phyloP scores from a whole-genome alignment of 2,329 filamentous ascomycete genomes.

The Trichophyton equinum region DNA sequence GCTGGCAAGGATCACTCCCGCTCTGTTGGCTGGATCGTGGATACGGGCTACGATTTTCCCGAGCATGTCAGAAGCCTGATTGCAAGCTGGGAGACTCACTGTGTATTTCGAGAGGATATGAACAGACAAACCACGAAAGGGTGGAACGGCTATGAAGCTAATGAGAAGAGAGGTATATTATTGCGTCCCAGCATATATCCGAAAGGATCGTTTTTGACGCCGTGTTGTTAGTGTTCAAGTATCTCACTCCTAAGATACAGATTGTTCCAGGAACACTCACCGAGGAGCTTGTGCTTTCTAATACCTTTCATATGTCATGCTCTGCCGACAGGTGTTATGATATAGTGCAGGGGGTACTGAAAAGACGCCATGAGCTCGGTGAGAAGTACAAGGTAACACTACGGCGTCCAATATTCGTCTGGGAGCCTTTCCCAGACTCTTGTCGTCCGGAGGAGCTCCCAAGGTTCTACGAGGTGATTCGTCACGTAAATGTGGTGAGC shows the following conservation, averaged over 20 bases:
- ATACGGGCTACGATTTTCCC: constrained; percentile 81
- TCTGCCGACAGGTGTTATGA: constrained; percentile 63
- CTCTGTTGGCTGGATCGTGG: constrained; percentile 78
- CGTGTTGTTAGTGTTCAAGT: constrained; percentile 55
- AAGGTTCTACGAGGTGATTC: constrained; percentile 41
- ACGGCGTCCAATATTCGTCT: constrained; percentile 62
- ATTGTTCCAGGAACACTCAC: constrained; percentile 62
- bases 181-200: constrained; percentile 12
- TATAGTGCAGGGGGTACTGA: constrained; percentile 58
- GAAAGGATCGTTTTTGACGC: not conserved
- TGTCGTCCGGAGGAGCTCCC: constrained; percentile 56
- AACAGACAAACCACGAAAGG: constrained; percentile 69
- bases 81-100: constrained; percentile 62
- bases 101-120: constrained; percentile 53
- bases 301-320: constrained; percentile 80
- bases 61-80: constrained; percentile 50
- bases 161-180: constrained; percentile 47
- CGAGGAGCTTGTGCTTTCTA: constrained; percentile 53
- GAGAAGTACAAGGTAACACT: constrained; percentile 19
- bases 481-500: constrained; percentile 47
- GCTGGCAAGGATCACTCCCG: constrained; percentile 55
- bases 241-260: constrained; percentile 73
- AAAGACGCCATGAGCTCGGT: constrained; percentile 33
- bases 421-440: constrained; percentile 88
- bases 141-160: constrained; percentile 77